Conservation (phyloP, 169 alveolate species). For the Plasmodium malariae region DNA sequence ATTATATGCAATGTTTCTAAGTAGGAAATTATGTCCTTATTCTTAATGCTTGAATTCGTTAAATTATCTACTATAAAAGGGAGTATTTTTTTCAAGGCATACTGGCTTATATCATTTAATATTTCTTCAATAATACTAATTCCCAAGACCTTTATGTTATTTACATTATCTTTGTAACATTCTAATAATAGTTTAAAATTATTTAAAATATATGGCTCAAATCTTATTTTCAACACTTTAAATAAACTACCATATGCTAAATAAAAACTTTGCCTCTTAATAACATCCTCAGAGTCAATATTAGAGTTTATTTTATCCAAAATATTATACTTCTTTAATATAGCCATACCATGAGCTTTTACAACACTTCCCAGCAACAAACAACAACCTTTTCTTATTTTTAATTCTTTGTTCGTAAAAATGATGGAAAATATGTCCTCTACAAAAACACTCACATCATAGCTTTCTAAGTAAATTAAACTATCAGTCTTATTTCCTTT, state of each 20-base stretch:
- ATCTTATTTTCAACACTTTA: conserved; percentile 61
- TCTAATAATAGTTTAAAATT: conserved; percentile 68
- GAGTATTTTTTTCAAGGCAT: conserved; percentile 56
- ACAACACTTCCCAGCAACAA: conserved; percentile 57
- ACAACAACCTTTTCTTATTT: conserved; percentile 73
- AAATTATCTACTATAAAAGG: conserved; percentile 33
- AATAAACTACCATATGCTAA: conserved; percentile 64
- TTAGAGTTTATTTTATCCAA: conserved; percentile 40
- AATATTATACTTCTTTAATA: conserved; percentile 34
- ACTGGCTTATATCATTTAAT: conserved; percentile 47
- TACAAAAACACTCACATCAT: conserved; percentile 42
- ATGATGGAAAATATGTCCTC: conserved; percentile 38
- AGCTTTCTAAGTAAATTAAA: conserved; percentile 32
- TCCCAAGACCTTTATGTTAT: conserved; percentile 68
- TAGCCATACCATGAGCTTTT: conserved; percentile 74
- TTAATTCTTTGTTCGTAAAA: conserved; percentile 51
- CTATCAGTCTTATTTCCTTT: conserved; percentile 21
- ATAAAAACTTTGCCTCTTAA: conserved; percentile 76
- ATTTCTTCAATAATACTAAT: conserved; percentile 68
- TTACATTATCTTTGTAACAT: conserved; percentile 75
- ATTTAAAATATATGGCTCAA: conserved; percentile 66
- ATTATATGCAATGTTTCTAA: conserved; percentile 57
- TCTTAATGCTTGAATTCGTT: conserved; percentile 36
- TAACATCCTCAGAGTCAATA: conserved; percentile 59
- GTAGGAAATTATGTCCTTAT: conserved; percentile 54